Percentiles rank a stretch among this genome's conserved stretches.
Conservation (phyloP, 352 stramenopile genomes). For the Globisporangium emineosum region DNA sequence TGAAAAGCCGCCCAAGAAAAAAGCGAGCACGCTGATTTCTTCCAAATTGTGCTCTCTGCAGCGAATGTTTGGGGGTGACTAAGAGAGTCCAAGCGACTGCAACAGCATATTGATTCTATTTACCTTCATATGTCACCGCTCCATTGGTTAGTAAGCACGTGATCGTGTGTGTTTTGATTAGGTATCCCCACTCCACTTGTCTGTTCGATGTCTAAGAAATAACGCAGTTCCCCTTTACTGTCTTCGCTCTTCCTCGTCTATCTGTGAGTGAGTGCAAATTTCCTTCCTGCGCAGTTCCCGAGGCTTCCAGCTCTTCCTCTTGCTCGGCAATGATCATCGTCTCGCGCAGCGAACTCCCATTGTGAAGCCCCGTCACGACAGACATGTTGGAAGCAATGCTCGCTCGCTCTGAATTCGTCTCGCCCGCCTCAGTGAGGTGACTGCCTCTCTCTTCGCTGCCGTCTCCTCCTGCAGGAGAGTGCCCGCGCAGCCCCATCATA, state of each 20-base stretch:
- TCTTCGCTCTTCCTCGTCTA: constrained; percentile 12
- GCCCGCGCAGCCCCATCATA: constrained; percentile 58
- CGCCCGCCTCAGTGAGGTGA: constrained; percentile 37
- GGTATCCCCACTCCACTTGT: not conserved
- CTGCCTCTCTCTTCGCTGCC: constrained; percentile 43
- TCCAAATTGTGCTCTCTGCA: constrained; percentile 37
- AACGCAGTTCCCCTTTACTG: constrained; percentile 19
- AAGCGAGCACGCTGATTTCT: not conserved
- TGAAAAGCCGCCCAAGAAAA: not conserved
- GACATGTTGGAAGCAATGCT: constrained; percentile 69
- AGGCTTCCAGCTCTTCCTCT: constrained; percentile 37
- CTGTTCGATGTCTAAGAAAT: constrained; percentile 16
- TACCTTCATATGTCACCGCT: not conserved
- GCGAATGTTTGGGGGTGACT: constrained; percentile 42
- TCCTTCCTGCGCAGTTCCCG: not conserved
- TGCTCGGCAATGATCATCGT: constrained; percentile 70
- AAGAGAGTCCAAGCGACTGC: not conserved
- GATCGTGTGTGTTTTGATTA: not conserved
- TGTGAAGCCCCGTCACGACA: constrained; percentile 39
- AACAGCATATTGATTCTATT: not conserved
- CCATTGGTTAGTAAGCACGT: not conserved
- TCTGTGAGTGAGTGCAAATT: constrained; percentile 15
- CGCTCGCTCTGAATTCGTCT: constrained; percentile 44
- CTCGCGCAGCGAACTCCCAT: constrained; percentile 52
- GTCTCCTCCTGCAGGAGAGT: constrained; percentile 24